These are phyloP conservation scores for Cupressus sempervirens DNA, from an alignment of 75 land plant genomes.

Conservation along the genomic window DNA sequence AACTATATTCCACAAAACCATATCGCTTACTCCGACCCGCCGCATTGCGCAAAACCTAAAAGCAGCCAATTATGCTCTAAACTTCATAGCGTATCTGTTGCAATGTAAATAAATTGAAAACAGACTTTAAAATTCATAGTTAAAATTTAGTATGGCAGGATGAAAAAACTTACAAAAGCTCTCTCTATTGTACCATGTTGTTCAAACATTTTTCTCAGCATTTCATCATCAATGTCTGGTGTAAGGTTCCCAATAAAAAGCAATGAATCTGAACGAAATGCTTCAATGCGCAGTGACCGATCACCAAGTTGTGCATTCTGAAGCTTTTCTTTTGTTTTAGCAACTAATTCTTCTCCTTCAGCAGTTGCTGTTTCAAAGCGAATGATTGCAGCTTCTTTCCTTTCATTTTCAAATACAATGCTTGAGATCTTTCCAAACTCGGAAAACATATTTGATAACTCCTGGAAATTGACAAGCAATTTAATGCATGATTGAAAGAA, in stretches of 20 bases:
- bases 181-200: slow-evolving; percentile 26
- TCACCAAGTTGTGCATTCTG: slow-evolving; percentile 18
- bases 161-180: slow-evolving; percentile 19
- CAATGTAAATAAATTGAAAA: not conserved
- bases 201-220: slow-evolving; percentile 18
- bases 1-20: slow-evolving; percentile 32
- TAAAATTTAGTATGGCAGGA: not conserved
- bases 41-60: slow-evolving; percentile 21
- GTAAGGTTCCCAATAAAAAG: slow-evolving; percentile 29
- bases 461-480: slow-evolving; percentile 16
- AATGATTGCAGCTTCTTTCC: slow-evolving; percentile 20
- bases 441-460: slow-evolving; percentile 13
- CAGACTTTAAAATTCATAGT: not conserved
- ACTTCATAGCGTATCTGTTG: not conserved
- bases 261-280: slow-evolving; percentile 27
- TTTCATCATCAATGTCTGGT: slow-evolving; percentile 24
- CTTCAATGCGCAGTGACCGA: slow-evolving; percentile 18
- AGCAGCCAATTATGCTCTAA: not conserved
- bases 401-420: slow-evolving; percentile 30
- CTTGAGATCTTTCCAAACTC: slow-evolving; percentile 23
- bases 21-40: slow-evolving; percentile 24
- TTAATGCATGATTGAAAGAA: not conserved
- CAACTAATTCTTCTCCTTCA: slow-evolving; percentile 15
- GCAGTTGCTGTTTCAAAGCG: slow-evolving; percentile 18
- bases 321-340: slow-evolving; percentile 20